Percentiles rank a stretch among this genome's conserved stretches.
Evolutionary conservation across 169 alveolate genomes (phyloP).

Genomic region (Plasmodium cynomolgi): DNA sequence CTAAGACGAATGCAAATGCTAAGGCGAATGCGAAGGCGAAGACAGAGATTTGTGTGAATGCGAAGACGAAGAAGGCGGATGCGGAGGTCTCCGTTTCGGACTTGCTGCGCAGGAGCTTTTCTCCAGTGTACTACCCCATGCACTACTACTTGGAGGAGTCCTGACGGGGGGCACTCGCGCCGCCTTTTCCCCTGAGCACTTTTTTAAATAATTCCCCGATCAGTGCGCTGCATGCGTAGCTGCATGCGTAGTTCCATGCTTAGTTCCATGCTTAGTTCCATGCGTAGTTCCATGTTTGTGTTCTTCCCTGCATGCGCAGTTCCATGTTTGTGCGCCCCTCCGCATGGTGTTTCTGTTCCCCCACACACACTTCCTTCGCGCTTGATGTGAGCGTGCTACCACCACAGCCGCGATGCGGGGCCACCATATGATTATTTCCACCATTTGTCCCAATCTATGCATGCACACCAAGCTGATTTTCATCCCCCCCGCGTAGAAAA

Average conservation of each 20-base stretch:
- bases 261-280: not conserved
- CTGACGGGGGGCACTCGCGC: not conserved
- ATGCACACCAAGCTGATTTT: not conserved
- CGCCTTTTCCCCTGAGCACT: not conserved
- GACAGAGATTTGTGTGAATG: too few species aligned
- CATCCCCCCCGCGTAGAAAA: not conserved
- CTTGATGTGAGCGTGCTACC: not conserved
- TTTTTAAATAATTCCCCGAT: too few species aligned
- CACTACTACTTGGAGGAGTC: conserved; percentile 20
- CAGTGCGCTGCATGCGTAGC: not conserved
- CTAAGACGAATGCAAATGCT: too few species aligned
- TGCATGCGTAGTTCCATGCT: too few species aligned
- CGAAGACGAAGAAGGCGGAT: not conserved
- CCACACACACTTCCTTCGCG: not conserved
- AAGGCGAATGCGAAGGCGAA: not conserved
- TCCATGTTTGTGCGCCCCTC: not conserved
- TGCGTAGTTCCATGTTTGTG: too few species aligned
- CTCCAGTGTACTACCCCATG: conserved; percentile 17
- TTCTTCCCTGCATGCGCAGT: too few species aligned
- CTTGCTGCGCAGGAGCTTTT: not conserved
- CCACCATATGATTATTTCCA: not conserved
- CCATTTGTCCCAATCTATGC: not conserved
- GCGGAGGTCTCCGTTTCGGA: not conserved
- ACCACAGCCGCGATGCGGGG: too few species aligned
- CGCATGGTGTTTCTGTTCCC: not conserved